A percentile compares a stretch with the other conserved stretches of the same genome.
phyloP scores from a whole-genome alignment of 2,329 filamentous ascomycete species.

The Botryotinia narcissicola region DNA sequence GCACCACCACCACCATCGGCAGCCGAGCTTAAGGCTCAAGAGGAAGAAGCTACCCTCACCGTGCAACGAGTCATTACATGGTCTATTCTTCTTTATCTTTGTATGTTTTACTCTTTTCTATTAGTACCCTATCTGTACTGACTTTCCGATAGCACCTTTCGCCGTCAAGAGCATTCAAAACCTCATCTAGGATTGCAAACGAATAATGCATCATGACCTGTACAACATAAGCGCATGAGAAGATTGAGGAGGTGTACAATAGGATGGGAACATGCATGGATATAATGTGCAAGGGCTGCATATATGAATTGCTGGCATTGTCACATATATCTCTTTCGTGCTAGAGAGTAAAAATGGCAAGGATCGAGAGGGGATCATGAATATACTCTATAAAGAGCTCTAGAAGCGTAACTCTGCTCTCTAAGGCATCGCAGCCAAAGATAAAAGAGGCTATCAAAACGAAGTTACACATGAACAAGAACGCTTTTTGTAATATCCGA shows the following conservation, averaged over 20 bases:
- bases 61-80: conserved; percentile 66
- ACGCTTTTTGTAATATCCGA: background rate
- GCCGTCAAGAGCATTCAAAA: conserved; percentile 53
- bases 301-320: background rate
- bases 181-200: conserved; percentile 43
- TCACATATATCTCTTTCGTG: background rate
- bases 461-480: background rate
- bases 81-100: conserved; percentile 70
- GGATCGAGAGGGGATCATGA: background rate
- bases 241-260: background rate
- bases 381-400: background rate
- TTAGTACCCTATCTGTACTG: conserved; percentile 13
- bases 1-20: conserved; percentile 66
- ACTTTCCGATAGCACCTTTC: conserved; percentile 48
- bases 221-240: conserved; percentile 17
- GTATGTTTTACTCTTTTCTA: conserved; percentile 50
- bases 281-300: background rate
- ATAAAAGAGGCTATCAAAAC: background rate
- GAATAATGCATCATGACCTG: conserved; percentile 10
- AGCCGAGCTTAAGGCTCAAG: conserved; percentile 68
- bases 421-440: background rate
- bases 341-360: background rate
- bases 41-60: conserved; percentile 64
- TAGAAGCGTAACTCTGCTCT: background rate
- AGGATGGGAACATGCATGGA: background rate